These are phyloP conservation scores for Neurospora sp. DNA, from an alignment of 495 filamentous ascomycete genomes.

Conservation along the genomic window DNA sequence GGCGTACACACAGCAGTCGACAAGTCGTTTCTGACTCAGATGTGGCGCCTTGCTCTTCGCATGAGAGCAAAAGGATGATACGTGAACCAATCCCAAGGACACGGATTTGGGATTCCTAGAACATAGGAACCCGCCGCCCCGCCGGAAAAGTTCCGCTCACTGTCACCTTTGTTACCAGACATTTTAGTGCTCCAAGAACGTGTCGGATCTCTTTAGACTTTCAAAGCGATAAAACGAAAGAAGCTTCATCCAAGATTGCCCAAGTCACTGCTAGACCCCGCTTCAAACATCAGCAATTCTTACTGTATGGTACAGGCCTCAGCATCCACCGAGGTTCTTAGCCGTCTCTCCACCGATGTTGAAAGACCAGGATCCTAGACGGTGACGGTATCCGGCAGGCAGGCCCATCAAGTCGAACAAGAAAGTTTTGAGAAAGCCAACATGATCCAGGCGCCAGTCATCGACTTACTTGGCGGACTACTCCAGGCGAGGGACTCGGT, in stretches of 20 bases:
- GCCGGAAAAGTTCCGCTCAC: slow-evolving; percentile 16
- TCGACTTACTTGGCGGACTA: neutral
- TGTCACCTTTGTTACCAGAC: slow-evolving; percentile 4
- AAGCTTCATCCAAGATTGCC: slow-evolving; percentile 9
- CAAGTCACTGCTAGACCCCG: slow-evolving; percentile 11
- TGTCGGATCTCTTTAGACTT: neutral
- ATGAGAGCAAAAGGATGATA: slow-evolving; percentile 3
- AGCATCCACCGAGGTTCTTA: neutral
- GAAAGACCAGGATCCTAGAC: neutral
- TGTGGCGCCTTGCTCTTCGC: slow-evolving; percentile 7
- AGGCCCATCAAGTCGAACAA: neutral
- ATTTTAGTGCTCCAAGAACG: neutral
- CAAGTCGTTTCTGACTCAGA: neutral
- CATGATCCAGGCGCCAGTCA: neutral
- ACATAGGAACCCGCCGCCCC: slow-evolving; percentile 17
- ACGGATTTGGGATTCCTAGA: slow-evolving; percentile 23
- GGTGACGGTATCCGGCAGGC: neutral
- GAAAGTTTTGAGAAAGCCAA: neutral
- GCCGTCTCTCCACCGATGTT: neutral
- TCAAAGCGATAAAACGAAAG: slow-evolving; percentile 16
- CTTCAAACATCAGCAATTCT: neutral
- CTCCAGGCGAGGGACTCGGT: neutral
- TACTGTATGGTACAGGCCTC: slow-evolving; percentile 3
- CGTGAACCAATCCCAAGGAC: slow-evolving; percentile 21
- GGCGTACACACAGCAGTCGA: neutral